These are phyloP conservation scores for Bremia lactucae DNA, from an alignment of 352 stramenopile genomes.

Conservation along the genomic window DNA sequence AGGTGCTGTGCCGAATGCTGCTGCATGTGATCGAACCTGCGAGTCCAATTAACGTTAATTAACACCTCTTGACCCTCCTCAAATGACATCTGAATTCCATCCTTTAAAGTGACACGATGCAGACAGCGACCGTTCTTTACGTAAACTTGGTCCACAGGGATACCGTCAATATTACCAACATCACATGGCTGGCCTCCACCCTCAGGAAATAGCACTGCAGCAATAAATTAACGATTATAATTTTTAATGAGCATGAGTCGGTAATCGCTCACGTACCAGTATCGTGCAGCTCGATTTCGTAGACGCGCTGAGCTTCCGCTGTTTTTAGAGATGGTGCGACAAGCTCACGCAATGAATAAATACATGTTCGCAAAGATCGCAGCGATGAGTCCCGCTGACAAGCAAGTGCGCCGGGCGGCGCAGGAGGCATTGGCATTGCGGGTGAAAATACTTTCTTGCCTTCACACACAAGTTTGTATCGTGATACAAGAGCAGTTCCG, in stretches of 20 bases:
- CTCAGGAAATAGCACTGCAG: slow-evolving; percentile 75
- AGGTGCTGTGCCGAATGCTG: slow-evolving; percentile 86
- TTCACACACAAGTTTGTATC: too few species aligned
- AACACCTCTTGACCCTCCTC: slow-evolving; percentile 37
- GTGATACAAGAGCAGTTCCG: too few species aligned
- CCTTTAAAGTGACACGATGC: slow-evolving; percentile 29
- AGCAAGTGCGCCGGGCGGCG: slow-evolving; percentile 37
- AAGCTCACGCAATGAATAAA: slow-evolving; percentile 29
- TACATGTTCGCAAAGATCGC: slow-evolving; percentile 31
- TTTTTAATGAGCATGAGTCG: neutral
- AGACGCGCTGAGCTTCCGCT: slow-evolving; percentile 28
- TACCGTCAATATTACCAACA: slow-evolving; percentile 42
- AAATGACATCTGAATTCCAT: slow-evolving; percentile 22
- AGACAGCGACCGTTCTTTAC: slow-evolving; percentile 57
- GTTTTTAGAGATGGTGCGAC: slow-evolving; percentile 23
- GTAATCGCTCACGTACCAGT: slow-evolving; percentile 22
- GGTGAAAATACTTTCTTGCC: too few species aligned
- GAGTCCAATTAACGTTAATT: slow-evolving; percentile 57
- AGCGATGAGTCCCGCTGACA: slow-evolving; percentile 64
- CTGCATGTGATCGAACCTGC: slow-evolving; percentile 83
- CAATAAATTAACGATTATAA: neutral
- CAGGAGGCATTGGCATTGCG: too few species aligned
- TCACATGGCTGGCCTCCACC: slow-evolving; percentile 82
- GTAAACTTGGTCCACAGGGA: slow-evolving; percentile 47
- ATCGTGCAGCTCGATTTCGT: slow-evolving; percentile 57